Base-by-base conservation (phyloP, 1,284 basidiomycete species). In the Ceratobasidium sp. region DNA sequence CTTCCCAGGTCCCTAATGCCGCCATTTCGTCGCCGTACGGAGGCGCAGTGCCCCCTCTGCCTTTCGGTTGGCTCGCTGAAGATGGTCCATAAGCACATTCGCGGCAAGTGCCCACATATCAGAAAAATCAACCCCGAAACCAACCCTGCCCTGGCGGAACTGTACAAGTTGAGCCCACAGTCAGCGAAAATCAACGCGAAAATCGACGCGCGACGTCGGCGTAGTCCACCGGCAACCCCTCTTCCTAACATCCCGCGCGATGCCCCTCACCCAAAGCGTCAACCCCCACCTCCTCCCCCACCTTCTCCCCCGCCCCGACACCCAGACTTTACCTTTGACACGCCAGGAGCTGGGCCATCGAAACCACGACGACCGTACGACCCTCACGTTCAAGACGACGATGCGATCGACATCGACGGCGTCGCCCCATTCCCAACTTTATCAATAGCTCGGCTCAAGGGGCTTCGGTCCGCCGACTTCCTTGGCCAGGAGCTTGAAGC, bases 301-400 rank as follows among this genome's bases (percentile, higher is more conserved):
- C 20, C 15, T 53, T n/a, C n/a, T n/a, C n/a, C n/a, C n/a, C 51
- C 51, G 51, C 26, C 33, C 15, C 58, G 58, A 5, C 20, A 60
- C 26, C 58, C 58, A 23, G 58, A 60, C 26, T 60, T 60, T 15
- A 18, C 6, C 4, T 28, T 60, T 3, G 70, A 60, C 70, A 46
- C 70, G 2, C 70, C 56, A 3, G 70, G 70, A 3, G 70, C 70
- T 46, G 70, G 70, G 12, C 55, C 70, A 23, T 61, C 70, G 20
- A 44, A 42, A 7, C 58, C 23, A 33, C 58, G 23, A 28, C 58
- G 23, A 60, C 33, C 58, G 6, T 42, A 15, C 28, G 39, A 18
- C 6, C 39, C 58, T 12, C 44, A 42, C n/a, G n/a, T 18, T 26
- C 70, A 9, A 44, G 56, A 33, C 1, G n/a, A 49, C 6, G 23